Evolutionary conservation across 139 green algal species (phyloP).

Genomic region (Ettlia oleoabundans): DNA sequence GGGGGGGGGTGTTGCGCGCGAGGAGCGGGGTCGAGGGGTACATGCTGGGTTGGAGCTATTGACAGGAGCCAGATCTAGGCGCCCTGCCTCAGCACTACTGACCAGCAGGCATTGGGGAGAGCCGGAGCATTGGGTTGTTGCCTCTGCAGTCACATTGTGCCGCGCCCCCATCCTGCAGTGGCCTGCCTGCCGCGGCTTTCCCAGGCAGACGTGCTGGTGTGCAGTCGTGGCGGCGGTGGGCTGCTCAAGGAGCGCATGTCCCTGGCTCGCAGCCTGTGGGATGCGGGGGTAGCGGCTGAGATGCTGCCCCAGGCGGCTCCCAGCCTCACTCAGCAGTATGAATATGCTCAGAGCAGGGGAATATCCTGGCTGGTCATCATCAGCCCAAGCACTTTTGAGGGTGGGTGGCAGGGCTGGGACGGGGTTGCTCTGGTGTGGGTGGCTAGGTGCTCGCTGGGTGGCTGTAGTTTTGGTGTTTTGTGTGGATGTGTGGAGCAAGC

Average conservation of each 20-base stretch:
- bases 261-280: constrained; percentile 72
- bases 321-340: constrained; percentile 80
- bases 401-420: constrained; percentile 1
- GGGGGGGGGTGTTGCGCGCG: neutral
- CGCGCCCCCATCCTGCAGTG: neutral
- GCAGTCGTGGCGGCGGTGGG: constrained; percentile 69
- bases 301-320: constrained; percentile 65
- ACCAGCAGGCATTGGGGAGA: too few species aligned
- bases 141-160: neutral
- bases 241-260: constrained; percentile 72
- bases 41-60: too few species aligned
- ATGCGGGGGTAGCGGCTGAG: constrained; percentile 73
- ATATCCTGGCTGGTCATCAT: constrained; percentile 85
- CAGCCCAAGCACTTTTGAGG: constrained; percentile 30
- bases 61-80: too few species aligned
- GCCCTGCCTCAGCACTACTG: too few species aligned
- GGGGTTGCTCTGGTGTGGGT: too few species aligned
- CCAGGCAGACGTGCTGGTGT: constrained; percentile 82
- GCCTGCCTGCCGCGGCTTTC: constrained; percentile 22
- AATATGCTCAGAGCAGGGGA: constrained; percentile 66
- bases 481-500: too few species aligned
- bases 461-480: too few species aligned
- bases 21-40: too few species aligned
- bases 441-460: too few species aligned
- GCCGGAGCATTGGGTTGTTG: too few species aligned